phyloP scores from a whole-genome alignment of 345 rosid genomes.

The Hibiscus trionum region DNA sequence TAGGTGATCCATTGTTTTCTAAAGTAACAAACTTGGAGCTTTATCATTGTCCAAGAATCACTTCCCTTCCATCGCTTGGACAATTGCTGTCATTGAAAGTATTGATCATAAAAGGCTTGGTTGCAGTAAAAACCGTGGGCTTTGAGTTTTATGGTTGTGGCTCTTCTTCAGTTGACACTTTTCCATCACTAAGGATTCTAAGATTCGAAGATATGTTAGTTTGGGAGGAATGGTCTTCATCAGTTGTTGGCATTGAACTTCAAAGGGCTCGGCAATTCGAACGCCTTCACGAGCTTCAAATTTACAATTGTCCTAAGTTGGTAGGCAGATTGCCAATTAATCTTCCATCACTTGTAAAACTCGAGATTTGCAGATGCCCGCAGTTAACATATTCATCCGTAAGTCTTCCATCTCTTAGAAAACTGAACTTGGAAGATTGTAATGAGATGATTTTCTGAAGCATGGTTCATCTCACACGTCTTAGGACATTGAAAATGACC shows the following conservation, averaged over 20 bases:
- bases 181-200: constrained; percentile 17
- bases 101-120: constrained; percentile 16
- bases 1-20: constrained; percentile 22
- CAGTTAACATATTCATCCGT: neutral
- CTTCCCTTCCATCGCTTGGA: constrained; percentile 24
- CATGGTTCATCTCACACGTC: neutral
- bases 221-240: constrained; percentile 25
- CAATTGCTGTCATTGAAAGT: constrained; percentile 14
- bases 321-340: constrained; percentile 5
- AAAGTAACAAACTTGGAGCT: constrained; percentile 7
- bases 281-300: constrained; percentile 15
- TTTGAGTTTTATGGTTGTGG: constrained; percentile 17
- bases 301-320: constrained; percentile 17
- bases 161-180: neutral
- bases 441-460: neutral
- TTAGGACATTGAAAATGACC: neutral
- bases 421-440: constrained; percentile 5
- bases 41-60: constrained; percentile 10
- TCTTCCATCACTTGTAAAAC: constrained; percentile 10
- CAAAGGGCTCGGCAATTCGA: constrained; percentile 11
- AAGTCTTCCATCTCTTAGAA: neutral
- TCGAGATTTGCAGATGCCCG: constrained; percentile 11
- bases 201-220: constrained; percentile 11
- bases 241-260: neutral
- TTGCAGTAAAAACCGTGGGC: constrained; percentile 14